Evolutionary conservation across 257 asterid species (phyloP), one percentile per base, ranked within the genome.

Genomic region (Przewalskia tangutica): DNA sequence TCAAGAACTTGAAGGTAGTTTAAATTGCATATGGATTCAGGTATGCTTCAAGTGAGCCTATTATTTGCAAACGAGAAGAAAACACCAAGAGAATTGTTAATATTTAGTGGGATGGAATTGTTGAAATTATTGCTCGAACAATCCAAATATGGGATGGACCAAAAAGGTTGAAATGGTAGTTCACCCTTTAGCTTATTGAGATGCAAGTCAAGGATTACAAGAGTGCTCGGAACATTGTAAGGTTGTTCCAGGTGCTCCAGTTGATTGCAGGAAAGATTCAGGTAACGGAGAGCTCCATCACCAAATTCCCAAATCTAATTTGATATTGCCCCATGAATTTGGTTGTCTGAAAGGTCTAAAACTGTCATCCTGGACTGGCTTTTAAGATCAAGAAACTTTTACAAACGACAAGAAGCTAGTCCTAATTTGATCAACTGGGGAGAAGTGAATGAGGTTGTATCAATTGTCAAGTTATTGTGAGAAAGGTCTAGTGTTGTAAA

Each of bases 271-370:
- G 95, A 92, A 54, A 91, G 88, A 85, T 92, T 91, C 81, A 92
- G 68, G 77, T 85, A 71, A 16, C 0, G 0, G 2, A 85, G 87
- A 1, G 0, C 0, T 82, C 88, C 87, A 59, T 6, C 38, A 54
- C 85, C 88, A 7, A 88, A 53, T 34, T 54, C 50, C 95, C 97
- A 91, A 51, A 92, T 85, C 97, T 95, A 92, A 44, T 82, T 87
- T 9, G 94, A 93, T 36, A 90, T 71, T 79, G 86, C 83, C n/a
- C 93, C 97, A 13, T 0, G 3, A 5, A 92, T 84, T 68, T 44
- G 46, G 71, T 89, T 89, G 66, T 36, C 82, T 0, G 97, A 92
- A 36, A 92, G 89, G 81, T 91, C 95, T 79, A 92, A 62, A 1
- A 59, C 27, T 1, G 4, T 3, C 60, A 91, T 2, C 11, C 12